phyloP scores from a whole-genome alignment of 1,284 basidiomycete genomes.

The Somion occarium region DNA sequence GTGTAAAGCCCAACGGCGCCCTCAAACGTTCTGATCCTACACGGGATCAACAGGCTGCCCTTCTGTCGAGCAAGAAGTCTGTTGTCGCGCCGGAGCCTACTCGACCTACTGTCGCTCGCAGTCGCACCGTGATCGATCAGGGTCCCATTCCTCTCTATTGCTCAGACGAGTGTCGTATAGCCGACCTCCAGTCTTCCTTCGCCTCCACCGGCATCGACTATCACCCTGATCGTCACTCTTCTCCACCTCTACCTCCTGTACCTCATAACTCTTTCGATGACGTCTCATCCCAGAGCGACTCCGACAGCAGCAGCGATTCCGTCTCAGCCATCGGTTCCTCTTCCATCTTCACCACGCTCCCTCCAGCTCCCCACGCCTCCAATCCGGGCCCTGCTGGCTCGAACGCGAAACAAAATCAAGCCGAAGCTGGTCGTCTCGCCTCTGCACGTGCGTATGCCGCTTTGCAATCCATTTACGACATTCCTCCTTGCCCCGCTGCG shows the following conservation, averaged over 20 bases:
- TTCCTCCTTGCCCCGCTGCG: constrained; percentile 49
- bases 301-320: constrained; percentile 26
- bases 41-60: constrained; percentile 11
- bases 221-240: constrained; percentile 36
- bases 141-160: constrained; percentile 73
- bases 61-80: constrained; percentile 19
- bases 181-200: constrained; percentile 43
- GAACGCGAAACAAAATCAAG: not conserved
- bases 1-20: constrained; percentile 49
- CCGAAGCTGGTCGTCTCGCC: not conserved
- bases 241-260: constrained; percentile 34
- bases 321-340: constrained; percentile 20
- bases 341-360: constrained; percentile 13
- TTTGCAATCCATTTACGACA: constrained; percentile 44
- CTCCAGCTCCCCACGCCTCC: constrained; percentile 27
- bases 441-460: not conserved
- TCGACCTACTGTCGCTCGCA: constrained; percentile 35
- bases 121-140: constrained; percentile 69
- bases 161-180: constrained; percentile 65
- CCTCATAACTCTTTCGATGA: constrained; percentile 34
- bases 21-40: constrained; percentile 40
- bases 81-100: constrained; percentile 8
- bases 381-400: not conserved
- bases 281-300: constrained; percentile 34
- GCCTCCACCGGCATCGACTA: constrained; percentile 41